phyloP scores from a whole-genome alignment of 148 eudicot genomes.

The Beta vulgaris region DNA sequence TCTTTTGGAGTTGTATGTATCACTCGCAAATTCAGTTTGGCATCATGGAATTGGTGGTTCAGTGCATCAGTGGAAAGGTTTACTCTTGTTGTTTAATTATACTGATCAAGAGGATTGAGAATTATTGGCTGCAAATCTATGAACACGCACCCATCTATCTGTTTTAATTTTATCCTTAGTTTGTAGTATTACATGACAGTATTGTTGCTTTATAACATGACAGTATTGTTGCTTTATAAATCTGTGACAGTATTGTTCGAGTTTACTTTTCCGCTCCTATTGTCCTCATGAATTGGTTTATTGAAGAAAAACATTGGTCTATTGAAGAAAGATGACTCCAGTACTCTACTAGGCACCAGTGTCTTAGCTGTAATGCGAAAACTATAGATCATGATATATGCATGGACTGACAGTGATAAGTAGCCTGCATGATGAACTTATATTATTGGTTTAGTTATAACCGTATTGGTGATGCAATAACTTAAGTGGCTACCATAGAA shows the following conservation, averaged over 20 bases:
- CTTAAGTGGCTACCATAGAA: neutral
- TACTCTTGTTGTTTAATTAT: too few species aligned
- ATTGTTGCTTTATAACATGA: too few species aligned
- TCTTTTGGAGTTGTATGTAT: neutral
- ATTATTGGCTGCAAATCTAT: too few species aligned
- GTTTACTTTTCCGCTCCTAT: neutral
- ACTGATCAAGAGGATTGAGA: too few species aligned
- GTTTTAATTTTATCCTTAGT: too few species aligned
- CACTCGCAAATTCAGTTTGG: neutral
- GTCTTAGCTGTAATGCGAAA: neutral
- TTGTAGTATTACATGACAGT: too few species aligned
- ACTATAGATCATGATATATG: neutral
- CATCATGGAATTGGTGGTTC: neutral
- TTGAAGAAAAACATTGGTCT: neutral
- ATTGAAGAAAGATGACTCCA: neutral
- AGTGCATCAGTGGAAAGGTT: neutral
- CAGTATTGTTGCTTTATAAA: too few species aligned
- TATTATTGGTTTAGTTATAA: too few species aligned
- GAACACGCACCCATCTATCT: too few species aligned
- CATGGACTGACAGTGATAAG: neutral
- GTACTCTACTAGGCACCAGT: neutral
- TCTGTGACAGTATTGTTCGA: too few species aligned
- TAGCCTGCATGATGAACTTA: neutral
- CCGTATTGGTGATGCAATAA: neutral
- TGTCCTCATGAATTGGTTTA: neutral